These are phyloP conservation scores for Bocquillonia castaneifolia DNA, from an alignment of 441 rosid genomes.

Conservation along the genomic window DNA sequence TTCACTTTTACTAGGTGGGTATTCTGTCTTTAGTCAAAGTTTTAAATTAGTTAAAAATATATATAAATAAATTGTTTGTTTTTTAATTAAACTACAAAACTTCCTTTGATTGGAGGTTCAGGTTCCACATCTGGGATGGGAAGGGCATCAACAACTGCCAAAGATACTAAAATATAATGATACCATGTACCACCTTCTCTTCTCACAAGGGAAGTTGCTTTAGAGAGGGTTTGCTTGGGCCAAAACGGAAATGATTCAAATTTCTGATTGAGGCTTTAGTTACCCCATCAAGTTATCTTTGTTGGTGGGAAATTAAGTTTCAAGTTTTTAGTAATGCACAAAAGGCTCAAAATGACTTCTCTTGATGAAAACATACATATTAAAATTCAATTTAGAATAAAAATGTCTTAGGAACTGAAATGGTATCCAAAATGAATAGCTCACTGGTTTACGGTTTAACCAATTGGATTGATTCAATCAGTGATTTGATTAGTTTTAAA, in stretches of 20 bases:
- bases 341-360: background rate
- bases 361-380: background rate
- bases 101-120: background rate
- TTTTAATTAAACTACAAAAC: background rate
- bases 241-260: background rate
- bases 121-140: too few species aligned
- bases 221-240: background rate
- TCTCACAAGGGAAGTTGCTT: conserved; percentile 1
- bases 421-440: too few species aligned
- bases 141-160: background rate
- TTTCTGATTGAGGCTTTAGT: background rate
- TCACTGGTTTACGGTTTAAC: too few species aligned
- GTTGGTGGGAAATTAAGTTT: background rate
- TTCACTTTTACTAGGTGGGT: background rate
- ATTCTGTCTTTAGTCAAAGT: background rate
- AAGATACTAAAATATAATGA: background rate
- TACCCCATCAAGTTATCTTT: conserved; percentile 5
- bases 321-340: background rate
- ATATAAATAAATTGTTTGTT: background rate
- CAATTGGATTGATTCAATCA: too few species aligned
- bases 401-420: too few species aligned
- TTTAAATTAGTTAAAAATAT: background rate
- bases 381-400: background rate
- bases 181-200: too few species aligned
- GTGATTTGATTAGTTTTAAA: too few species aligned